Conservation (phyloP, 441 rosid species). For the Dalechampia spathulata region DNA sequence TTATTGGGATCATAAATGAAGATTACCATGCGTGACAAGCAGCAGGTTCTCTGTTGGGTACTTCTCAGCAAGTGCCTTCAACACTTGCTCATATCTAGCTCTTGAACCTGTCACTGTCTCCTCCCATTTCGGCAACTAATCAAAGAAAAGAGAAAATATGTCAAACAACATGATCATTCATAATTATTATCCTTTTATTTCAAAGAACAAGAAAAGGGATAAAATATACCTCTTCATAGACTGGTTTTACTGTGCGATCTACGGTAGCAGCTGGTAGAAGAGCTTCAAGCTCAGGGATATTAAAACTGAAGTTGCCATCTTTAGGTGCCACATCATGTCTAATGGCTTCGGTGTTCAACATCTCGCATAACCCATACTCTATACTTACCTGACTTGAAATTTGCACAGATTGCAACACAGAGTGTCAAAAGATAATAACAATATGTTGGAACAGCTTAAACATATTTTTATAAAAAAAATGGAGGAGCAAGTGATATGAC, state of each 20-base stretch:
- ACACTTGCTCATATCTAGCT: constrained; percentile 46
- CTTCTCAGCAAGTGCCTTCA: constrained; percentile 66
- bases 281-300: constrained; percentile 51
- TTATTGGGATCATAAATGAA: background rate
- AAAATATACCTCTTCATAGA: constrained; percentile 51
- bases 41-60: constrained; percentile 83
- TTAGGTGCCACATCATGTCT: constrained; percentile 43
- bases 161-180: background rate
- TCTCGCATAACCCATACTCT: constrained; percentile 81
- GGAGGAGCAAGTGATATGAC: too few relatives aligned
- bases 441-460: too few relatives aligned
- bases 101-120: constrained; percentile 48
- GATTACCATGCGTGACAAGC: constrained; percentile 82
- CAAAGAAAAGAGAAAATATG: background rate
- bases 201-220: background rate
- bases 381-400: constrained; percentile 43
- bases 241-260: constrained; percentile 43
- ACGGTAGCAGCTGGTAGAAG: constrained; percentile 63
- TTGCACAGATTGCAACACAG: too few relatives aligned
- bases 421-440: too few relatives aligned
- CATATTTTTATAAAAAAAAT: too few relatives aligned
- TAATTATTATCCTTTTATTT: too few relatives aligned
- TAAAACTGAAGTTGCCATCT: constrained; percentile 62
- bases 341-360: constrained; percentile 52
- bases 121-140: constrained; percentile 79